Conservation (phyloP, 2,329 filamentous ascomycete genomes). For the Alternaria panax region DNA sequence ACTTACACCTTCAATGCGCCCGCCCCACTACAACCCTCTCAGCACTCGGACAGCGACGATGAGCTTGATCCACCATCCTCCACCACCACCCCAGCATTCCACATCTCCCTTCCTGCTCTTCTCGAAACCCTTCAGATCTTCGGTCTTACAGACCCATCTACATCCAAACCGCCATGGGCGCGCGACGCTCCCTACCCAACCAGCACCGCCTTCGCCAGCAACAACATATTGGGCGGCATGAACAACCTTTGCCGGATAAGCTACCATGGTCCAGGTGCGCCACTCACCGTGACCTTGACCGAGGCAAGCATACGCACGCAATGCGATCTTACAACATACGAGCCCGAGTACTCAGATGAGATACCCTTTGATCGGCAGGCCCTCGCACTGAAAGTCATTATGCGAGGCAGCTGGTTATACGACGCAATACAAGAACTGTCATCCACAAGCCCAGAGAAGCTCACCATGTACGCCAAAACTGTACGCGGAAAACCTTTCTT, state of each 20-base stretch:
- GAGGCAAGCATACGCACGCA: slow-evolving; percentile 77
- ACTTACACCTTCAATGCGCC: slow-evolving; percentile 74
- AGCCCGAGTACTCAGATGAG: slow-evolving; percentile 69
- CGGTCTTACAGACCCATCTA: slow-evolving; percentile 65
- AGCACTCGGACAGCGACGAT: slow-evolving; percentile 34
- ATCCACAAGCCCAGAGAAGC: slow-evolving; percentile 72
- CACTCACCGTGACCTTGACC: slow-evolving; percentile 84
- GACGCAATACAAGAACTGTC: slow-evolving; percentile 75
- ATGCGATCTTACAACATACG: slow-evolving; percentile 88
- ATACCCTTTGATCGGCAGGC: slow-evolving; percentile 87
- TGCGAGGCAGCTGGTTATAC: slow-evolving; percentile 77
- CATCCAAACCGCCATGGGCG: slow-evolving; percentile 47
- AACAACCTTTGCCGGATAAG: slow-evolving; percentile 84
- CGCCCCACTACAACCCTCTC: slow-evolving; percentile 49
- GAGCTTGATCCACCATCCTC: slow-evolving; percentile 44
- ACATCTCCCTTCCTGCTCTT: slow-evolving; percentile 84
- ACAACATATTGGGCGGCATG: slow-evolving; percentile 77
- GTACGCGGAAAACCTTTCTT: slow-evolving; percentile 66
- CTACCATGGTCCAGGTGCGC: slow-evolving; percentile 76
- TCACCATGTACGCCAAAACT: slow-evolving; percentile 64
- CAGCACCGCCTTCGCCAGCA: slow-evolving; percentile 77
- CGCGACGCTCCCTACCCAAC: slow-evolving; percentile 57
- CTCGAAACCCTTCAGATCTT: slow-evolving; percentile 97
- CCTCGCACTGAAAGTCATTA: slow-evolving; percentile 91
- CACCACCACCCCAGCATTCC: slow-evolving; percentile 71